Evolutionary conservation across 495 filamentous ascomycete species (phyloP).

Genomic region (Cercophora samala): DNA sequence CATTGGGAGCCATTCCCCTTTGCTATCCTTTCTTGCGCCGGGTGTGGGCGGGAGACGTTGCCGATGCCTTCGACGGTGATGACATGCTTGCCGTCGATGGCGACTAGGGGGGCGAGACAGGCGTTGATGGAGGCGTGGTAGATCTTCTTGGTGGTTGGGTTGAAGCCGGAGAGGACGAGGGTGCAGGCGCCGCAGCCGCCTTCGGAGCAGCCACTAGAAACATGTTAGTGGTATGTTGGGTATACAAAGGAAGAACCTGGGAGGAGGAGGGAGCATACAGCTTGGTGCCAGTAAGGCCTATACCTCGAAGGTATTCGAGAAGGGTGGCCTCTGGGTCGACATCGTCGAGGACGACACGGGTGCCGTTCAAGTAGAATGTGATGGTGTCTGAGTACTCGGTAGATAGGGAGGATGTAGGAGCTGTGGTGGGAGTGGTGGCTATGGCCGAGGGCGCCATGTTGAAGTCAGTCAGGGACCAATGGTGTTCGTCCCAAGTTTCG

Average conservation of each 20-base stretch:
- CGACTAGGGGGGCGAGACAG: constrained; percentile 86
- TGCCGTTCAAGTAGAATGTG: constrained; percentile 91
- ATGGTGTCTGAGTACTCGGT: constrained; percentile 52
- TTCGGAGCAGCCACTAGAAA: constrained; percentile 75
- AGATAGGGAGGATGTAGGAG: constrained; percentile 31
- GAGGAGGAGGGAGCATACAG: constrained; percentile 35
- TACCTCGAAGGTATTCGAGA: constrained; percentile 84
- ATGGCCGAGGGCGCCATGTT: constrained; percentile 49
- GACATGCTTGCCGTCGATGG: constrained; percentile 96
- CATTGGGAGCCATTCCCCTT: constrained; percentile 66
- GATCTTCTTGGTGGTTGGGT: constrained; percentile 82
- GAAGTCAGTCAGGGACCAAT: neutral
- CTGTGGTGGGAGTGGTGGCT: constrained; percentile 37
- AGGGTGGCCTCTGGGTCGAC: constrained; percentile 89
- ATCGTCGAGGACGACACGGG: constrained; percentile 78
- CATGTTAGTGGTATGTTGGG: constrained; percentile 11
- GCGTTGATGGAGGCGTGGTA: constrained; percentile 94
- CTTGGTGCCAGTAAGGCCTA: constrained; percentile 76
- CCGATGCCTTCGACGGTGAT: constrained; percentile 98
- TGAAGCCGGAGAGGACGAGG: constrained; percentile 89
- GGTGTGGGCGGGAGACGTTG: constrained; percentile 80
- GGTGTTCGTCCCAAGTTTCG: neutral
- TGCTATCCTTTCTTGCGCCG: constrained; percentile 87
- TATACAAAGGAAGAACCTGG: constrained; percentile 9
- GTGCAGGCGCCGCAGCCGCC: constrained; percentile 97